Evolutionary conservation across 2,329 filamentous ascomycete genomes (phyloP), one percentile per base, ranked within the genome.

Genomic region (Whalleya microplaca): DNA sequence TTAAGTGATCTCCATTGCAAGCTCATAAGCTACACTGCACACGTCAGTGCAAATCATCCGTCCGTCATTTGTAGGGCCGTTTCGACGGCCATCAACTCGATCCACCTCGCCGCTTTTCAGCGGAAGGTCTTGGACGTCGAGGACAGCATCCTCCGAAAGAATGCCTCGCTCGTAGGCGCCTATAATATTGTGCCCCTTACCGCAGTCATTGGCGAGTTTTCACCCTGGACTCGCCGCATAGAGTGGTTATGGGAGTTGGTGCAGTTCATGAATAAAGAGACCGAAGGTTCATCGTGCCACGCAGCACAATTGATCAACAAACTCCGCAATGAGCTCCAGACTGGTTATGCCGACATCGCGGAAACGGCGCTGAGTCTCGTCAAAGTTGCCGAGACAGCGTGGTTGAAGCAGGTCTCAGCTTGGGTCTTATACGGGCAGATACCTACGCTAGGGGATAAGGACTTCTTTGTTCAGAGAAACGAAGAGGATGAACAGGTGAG

Each of bases 181-280:
- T 96, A 97, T 72, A 89, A 94, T 59, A 96, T 96, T 60, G 94
- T 98, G 20, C 94, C 95, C 2, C 76, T 99, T 65, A 96, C 95
- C 48, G 88, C 88, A 1, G 83, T 98, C 19, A 86, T 96, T 23
- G 84, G 83, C 4, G 89, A 95, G 68, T 97, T 98, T 68, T 86
- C 89, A n/a, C 88, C 84, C 43, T 98, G 94, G 94, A 89, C 84
- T 45, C 84, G 91, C 65, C 81, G 87, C 37, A 84, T 98, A 79
- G 88, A 93, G 66, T 98, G 94, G 92, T 80, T 97, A 19, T 91
- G 89, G 86, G 81, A 85, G 29, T 76, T 93, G 46, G 83, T 85
- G 32, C 81, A 84, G 64, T 91, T 90, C 64, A 90, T 97, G 72
- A 74, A 84, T 50, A 64, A 69, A 51, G 69, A 69, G 58, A 72